A percentile compares a stretch with the other conserved stretches of the same genome.
Conservation (phyloP, 495 filamentous ascomycete species). For the Polyplosphaeria fusca region DNA sequence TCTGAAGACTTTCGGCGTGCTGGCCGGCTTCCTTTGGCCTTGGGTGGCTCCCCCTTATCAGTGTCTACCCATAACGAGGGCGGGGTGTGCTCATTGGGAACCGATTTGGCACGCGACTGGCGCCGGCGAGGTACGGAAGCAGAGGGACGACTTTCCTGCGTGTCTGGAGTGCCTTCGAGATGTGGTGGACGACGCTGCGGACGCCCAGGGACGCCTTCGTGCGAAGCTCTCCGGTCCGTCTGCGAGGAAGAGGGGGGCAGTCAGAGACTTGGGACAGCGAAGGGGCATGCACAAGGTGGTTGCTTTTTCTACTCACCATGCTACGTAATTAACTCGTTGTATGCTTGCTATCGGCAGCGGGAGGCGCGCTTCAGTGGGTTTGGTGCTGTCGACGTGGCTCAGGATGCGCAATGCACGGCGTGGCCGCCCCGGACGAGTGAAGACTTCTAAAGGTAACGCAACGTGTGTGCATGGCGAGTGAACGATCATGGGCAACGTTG, state of each 20-base stretch:
- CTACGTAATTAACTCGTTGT: slow-evolving; percentile 22
- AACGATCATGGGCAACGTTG: slow-evolving; percentile 26
- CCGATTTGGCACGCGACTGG: slow-evolving; percentile 7
- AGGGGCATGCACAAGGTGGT: too few relatives aligned
- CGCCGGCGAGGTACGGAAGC: slow-evolving; percentile 17
- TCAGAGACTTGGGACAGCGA: too few relatives aligned
- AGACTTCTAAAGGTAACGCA: slow-evolving; percentile 21
- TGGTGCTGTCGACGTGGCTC: slow-evolving; percentile 27
- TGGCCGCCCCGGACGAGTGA: slow-evolving; percentile 8
- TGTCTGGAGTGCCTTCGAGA: slow-evolving; percentile 1
- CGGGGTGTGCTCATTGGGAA: slow-evolving; percentile 9
- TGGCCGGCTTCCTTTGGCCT: slow-evolving; percentile 7
- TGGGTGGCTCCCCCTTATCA: slow-evolving; percentile 23
- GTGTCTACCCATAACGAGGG: slow-evolving; percentile 22
- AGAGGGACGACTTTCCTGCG: neutral
- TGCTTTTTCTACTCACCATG: slow-evolving; percentile 33
- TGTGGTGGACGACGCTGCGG: slow-evolving; percentile 1
- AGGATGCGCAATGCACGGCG: slow-evolving; percentile 1
- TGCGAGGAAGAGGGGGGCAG: too few relatives aligned
- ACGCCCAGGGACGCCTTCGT: slow-evolving; percentile 15
- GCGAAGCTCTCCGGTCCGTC: slow-evolving; percentile 29
- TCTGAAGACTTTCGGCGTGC: slow-evolving; percentile 7
- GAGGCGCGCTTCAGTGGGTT: slow-evolving; percentile 32
- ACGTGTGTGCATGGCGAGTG: slow-evolving; percentile 31
- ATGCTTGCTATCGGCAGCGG: slow-evolving; percentile 7